Base-by-base conservation (phyloP, 352 stramenopile genomes). In the Phytopythium litorale region DNA sequence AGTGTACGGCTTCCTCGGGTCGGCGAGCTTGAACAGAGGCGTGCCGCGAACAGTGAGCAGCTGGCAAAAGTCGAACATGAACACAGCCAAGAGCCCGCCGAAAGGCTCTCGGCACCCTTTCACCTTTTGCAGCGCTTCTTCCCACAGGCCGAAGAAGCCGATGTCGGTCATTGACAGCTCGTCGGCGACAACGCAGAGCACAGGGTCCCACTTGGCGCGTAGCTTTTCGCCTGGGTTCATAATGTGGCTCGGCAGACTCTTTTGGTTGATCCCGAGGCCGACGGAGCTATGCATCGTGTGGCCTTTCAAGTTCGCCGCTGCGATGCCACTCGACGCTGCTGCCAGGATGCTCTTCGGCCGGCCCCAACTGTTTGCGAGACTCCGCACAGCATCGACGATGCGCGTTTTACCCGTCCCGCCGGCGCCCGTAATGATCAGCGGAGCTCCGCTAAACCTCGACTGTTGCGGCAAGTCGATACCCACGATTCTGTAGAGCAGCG, bases 121-220 rank as follows among this genome's bases (percentile, higher is more conserved):
- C 0, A 62, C 37, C 4, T 66, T 21, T 0, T 21, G 50, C 1
- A 72, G 25, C 3, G 68, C 62, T 55, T 72, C 68, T 63, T 72
- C 64, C 68, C 64, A 75, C 4, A 75, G 23, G 0, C 68, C 61
- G 28, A 75, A 63, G 19, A 71, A 64, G 0, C 23, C 49, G 4
- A 75, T 23, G 28, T 72, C 59, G 7, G 54, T 49, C 64, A 71
- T 71, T 0, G 68, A 75, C 7, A 75, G 0, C 25, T 71, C 64
- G 32, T 75, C 68, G 0, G 61, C 68, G 32, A 50, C 28, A 0
- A 62, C 45, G 45, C 33, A 38, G 33, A 38, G 33, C 33, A 38
- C 33, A 12, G 7, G 7, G 11, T 38, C 33, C 33, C 33, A 38
- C 7, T 8, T 38, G 33, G 7, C 7, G 33, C 7, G 33, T 5